Percentiles rank a stretch among this genome's conserved stretches.
phyloP scores from a whole-genome alignment of 139 green algal species.

The Penium margaritaceum region DNA sequence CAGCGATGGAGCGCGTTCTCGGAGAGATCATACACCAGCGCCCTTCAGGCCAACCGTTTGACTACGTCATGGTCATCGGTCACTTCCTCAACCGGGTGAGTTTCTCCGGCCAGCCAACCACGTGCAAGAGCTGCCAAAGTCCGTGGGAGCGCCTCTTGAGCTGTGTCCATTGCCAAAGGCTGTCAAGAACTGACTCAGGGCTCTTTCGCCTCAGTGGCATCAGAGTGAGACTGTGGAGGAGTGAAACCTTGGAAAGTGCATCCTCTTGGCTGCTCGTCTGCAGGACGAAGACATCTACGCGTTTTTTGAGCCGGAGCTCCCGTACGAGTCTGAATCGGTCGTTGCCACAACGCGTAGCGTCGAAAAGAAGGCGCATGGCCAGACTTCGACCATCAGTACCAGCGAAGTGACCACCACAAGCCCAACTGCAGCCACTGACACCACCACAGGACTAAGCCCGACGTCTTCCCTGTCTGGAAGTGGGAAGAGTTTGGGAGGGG shows the following conservation, averaged over 20 bases:
- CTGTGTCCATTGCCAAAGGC: not conserved
- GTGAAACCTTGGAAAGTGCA: not conserved
- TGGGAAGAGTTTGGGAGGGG: too few species aligned
- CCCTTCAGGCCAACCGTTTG: constrained; percentile 30
- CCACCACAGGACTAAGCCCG: not conserved
- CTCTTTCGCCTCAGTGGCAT: not conserved
- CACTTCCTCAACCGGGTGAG: constrained; percentile 74
- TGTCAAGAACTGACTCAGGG: not conserved
- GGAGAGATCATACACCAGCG: constrained; percentile 54
- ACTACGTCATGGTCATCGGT: constrained; percentile 59
- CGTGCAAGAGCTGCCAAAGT: not conserved
- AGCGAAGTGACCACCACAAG: not conserved
- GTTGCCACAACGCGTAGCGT: too few species aligned
- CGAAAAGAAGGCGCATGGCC: not conserved
- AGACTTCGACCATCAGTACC: not conserved
- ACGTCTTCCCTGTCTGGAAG: too few species aligned
- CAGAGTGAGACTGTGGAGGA: not conserved
- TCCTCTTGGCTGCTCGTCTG: not conserved
- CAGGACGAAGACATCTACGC: constrained; percentile 42
- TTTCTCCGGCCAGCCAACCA: not conserved
- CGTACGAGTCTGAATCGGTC: constrained; percentile 19
- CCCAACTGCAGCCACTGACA: not conserved
- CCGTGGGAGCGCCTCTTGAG: not conserved
- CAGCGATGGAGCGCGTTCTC: constrained; percentile 77
- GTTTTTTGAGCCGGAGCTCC: constrained; percentile 36